These are phyloP conservation scores for Tephrocybe rancida DNA, from an alignment of 768 basidiomycete species.

Conservation along the genomic window DNA sequence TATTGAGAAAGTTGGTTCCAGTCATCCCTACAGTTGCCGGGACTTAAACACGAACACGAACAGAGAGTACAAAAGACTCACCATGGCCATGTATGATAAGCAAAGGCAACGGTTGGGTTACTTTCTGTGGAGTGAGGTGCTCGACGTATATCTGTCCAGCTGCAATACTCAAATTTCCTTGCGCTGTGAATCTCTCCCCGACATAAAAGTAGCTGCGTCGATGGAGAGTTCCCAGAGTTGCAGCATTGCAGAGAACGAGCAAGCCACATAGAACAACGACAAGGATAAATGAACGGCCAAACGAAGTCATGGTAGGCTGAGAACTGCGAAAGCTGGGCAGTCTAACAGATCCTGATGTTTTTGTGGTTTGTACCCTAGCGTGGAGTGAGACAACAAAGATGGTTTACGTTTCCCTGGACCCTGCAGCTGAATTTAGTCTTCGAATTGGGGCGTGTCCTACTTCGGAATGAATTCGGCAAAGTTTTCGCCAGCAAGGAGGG, in stretches of 20 bases:
- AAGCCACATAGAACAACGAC: not conserved
- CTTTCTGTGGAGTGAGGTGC: constrained; percentile 42
- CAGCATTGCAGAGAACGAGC: not conserved
- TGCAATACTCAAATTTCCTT: constrained; percentile 37
- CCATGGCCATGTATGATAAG: constrained; percentile 52
- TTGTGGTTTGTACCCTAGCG: too few relatives aligned
- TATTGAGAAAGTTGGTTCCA: constrained; percentile 53
- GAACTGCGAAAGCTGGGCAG: not conserved
- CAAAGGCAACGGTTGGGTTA: constrained; percentile 42
- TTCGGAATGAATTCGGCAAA: too few relatives aligned
- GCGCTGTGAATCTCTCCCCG: constrained; percentile 40
- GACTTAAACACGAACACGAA: not conserved
- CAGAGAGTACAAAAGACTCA: constrained; percentile 12
- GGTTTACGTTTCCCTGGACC: too few relatives aligned
- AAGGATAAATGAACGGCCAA: not conserved
- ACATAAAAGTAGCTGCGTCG: constrained; percentile 50
- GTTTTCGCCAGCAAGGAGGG: too few relatives aligned
- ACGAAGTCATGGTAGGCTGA: not conserved
- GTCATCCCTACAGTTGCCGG: constrained; percentile 53
- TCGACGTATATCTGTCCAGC: constrained; percentile 56
- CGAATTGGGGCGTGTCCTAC: too few relatives aligned
- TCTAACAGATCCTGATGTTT: too few relatives aligned
- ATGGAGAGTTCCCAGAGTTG: constrained; percentile 36
- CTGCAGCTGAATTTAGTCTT: too few relatives aligned
- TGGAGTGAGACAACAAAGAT: too few relatives aligned